A percentile compares a stretch with the other conserved stretches of the same genome.
Evolutionary conservation across 2,329 filamentous ascomycete species (phyloP).

Genomic region (Aspergillus thermomutatus): DNA sequence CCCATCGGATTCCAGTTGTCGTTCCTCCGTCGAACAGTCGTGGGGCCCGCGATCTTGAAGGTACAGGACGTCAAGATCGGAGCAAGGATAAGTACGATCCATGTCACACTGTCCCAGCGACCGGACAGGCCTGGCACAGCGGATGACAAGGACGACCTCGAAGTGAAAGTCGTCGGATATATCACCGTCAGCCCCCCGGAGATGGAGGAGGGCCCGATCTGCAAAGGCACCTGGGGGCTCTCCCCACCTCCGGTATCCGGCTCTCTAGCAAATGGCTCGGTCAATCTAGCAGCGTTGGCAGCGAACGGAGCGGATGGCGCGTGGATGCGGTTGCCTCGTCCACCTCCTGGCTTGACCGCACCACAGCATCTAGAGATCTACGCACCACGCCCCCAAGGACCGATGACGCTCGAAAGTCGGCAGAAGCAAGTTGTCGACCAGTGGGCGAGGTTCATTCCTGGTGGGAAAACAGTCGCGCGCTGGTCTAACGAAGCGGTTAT

Average conservation of each 20-base stretch:
- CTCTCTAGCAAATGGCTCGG: neutral
- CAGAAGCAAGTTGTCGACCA: conserved; percentile 2
- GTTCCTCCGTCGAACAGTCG: conserved; percentile 59
- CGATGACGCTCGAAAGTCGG: neutral
- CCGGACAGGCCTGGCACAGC: conserved; percentile 12
- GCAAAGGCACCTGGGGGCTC: neutral
- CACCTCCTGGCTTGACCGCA: neutral
- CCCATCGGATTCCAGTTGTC: conserved; percentile 60
- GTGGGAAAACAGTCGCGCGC: neutral
- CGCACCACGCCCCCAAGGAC: neutral
- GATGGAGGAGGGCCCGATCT: neutral
- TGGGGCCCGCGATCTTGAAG: conserved; percentile 52
- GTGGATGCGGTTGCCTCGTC: neutral
- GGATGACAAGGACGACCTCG: conserved; percentile 19
- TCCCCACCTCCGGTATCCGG: neutral
- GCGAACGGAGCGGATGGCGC: neutral
- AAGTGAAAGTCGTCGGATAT: conserved; percentile 62
- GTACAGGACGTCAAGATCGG: conserved; percentile 61
- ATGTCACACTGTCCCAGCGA: conserved; percentile 49
- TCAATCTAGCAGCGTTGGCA: neutral
- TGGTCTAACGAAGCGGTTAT: conserved; percentile 7
- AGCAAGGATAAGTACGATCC: conserved; percentile 56
- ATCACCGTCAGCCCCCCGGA: conserved; percentile 50
- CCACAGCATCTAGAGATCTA: neutral
- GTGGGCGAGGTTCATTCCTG: conserved; percentile 2